Percentiles rank a stretch among this genome's conserved stretches.
These are phyloP conservation scores for Stereum hirsutum DNA, from an alignment of 1,284 basidiomycete species.

Conservation along the genomic window DNA sequence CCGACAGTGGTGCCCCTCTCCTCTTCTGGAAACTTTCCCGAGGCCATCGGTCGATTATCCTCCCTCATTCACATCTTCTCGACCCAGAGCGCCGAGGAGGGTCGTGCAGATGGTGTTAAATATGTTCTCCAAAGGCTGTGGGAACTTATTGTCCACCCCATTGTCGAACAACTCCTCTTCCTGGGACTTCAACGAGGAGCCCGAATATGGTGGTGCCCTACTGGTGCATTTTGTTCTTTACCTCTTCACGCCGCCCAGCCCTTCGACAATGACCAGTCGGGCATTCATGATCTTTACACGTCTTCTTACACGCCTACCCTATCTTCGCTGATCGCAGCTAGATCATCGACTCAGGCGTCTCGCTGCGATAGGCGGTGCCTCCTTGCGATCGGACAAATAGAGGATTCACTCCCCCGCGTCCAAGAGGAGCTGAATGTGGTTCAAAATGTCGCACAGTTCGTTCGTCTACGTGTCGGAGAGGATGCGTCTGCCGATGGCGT, in stretches of 20 bases:
- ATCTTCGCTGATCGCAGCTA: background rate
- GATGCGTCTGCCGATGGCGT: background rate
- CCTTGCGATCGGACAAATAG: background rate
- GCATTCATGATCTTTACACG: background rate
- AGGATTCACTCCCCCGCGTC: background rate
- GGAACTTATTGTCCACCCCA: conserved; percentile 22
- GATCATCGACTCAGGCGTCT: background rate
- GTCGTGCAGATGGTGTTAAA: background rate
- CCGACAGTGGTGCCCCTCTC: background rate
- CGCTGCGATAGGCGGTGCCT: background rate
- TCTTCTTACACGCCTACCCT: background rate
- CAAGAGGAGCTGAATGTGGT: background rate
- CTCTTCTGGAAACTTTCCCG: too few species aligned
- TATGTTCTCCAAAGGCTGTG: conserved; percentile 20
- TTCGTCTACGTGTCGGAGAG: background rate
- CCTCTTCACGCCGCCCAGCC: background rate
- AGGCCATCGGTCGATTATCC: too few species aligned
- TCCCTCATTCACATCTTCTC: too few species aligned
- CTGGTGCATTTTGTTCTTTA: background rate
- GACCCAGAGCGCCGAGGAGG: too few species aligned
- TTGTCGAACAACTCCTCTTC: conserved; percentile 16
- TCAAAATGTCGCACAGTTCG: background rate
- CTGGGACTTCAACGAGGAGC: conserved; percentile 8
- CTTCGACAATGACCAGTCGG: too few species aligned
- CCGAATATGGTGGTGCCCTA: background rate